phyloP scores from a whole-genome alignment of 768 basidiomycete genomes.

The Mrakia frigida region DNA sequence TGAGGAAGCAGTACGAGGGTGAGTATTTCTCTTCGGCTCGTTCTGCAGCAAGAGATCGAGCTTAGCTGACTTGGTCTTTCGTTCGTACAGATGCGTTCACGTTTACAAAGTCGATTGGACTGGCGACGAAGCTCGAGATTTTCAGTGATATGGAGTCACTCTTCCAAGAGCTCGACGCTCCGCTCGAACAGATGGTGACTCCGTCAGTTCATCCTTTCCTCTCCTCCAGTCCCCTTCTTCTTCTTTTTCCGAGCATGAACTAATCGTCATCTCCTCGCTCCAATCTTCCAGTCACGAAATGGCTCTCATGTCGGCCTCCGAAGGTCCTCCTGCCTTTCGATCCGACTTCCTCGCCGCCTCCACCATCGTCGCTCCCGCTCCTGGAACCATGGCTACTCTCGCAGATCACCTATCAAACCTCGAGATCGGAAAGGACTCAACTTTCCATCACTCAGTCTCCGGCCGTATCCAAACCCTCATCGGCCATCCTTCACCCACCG shows the following conservation, averaged over 20 bases:
- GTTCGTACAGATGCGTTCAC: background rate
- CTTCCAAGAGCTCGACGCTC: conserved; percentile 1
- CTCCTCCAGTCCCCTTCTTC: background rate
- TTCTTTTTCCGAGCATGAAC: background rate
- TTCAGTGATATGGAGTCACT: background rate
- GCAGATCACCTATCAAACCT: background rate
- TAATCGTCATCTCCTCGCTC: background rate
- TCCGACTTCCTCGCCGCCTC: conserved; percentile 22
- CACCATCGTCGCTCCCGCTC: background rate
- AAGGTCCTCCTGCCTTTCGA: background rate
- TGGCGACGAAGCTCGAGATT: background rate
- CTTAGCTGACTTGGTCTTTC: background rate
- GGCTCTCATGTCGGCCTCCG: background rate
- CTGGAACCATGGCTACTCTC: background rate
- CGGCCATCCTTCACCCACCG: background rate
- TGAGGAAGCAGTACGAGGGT: conserved; percentile 18
- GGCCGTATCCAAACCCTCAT: conserved; percentile 2
- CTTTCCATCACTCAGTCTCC: conserved; percentile 3
- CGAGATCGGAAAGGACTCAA: background rate
- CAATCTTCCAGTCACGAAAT: background rate
- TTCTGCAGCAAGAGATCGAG: background rate
- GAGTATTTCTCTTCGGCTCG: background rate
- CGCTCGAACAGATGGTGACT: conserved; percentile 13
- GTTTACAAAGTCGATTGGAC: background rate
- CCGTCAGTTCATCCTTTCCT: background rate